phyloP scores from a whole-genome alignment of 2,329 filamentous ascomycete genomes.

The Claviceps sp. region DNA sequence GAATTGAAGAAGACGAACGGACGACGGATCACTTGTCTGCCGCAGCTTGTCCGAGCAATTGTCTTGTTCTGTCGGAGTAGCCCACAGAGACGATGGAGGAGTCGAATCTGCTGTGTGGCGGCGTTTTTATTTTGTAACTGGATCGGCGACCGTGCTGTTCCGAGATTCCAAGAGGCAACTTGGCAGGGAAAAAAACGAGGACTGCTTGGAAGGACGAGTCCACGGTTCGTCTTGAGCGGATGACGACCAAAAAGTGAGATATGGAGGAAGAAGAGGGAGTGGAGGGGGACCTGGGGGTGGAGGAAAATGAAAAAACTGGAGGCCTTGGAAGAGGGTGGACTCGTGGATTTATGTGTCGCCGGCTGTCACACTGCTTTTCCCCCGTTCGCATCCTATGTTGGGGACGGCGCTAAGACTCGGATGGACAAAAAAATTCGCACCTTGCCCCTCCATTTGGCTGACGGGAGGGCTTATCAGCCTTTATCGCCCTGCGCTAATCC shows the following conservation, averaged over 20 bases:
- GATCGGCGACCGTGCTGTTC: constrained; percentile 21
- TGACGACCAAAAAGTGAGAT: constrained; percentile 26
- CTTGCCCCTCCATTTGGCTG: constrained; percentile 10
- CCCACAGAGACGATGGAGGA: constrained; percentile 28
- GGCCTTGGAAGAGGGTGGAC: constrained; percentile 3
- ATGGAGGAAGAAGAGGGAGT: constrained; percentile 12
- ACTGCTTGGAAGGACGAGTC: constrained; percentile 12
- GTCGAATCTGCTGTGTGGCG: constrained; percentile 30
- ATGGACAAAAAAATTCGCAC: constrained; percentile 10
- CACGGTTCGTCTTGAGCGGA: constrained; percentile 30
- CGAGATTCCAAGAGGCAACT: constrained; percentile 21
- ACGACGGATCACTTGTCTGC: constrained; percentile 8
- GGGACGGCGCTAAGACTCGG: constrained; percentile 6
- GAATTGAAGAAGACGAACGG: constrained; percentile 7
- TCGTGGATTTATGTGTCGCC: constrained; percentile 8
- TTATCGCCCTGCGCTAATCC: constrained; percentile 12
- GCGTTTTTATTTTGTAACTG: constrained; percentile 15
- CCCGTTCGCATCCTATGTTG: not conserved
- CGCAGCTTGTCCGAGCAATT: constrained; percentile 2
- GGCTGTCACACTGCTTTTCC: constrained; percentile 10
- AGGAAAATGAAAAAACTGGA: constrained; percentile 3
- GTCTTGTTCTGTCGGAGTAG: constrained; percentile 9
- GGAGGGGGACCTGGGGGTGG: constrained; percentile 5
- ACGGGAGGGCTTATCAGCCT: constrained; percentile 11
- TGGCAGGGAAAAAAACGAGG: constrained; percentile 14